Evolutionary conservation across 495 filamentous ascomycete species (phyloP), one percentile per base, ranked within the genome.

Genomic region (Neurospora discreta): DNA sequence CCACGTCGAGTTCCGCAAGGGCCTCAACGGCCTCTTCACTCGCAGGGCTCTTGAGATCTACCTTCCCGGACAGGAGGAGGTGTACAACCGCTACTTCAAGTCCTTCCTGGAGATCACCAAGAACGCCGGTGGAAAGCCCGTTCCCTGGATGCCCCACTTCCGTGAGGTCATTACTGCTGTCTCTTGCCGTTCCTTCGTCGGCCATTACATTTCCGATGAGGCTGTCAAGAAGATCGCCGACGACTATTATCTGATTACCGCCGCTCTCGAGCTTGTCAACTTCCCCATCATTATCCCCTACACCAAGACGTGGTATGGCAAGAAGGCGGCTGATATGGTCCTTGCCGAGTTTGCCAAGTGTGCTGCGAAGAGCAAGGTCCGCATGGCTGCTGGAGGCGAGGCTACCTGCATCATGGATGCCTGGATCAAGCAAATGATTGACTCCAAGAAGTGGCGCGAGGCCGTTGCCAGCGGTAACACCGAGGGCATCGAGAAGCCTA

Each of bases 231-330:
- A 95, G 85, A 95, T 99, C 74, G 91, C 94, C 72, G 92, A 98
- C 79, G 94, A 99, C 81, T 99, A 95, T 82, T 99, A 96, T 81
- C 87, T 92, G 75, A 96, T 98, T 78, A 99, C 95, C 18, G 96
- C 92, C 65, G 95, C 95, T 9, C 88, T 99, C 72, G 95, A 99
- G 79, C 87, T 99, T 44, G 95, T 99, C 82, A 98, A 98, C 84
- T 98, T 99, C 87, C 95, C 95, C 42, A 91, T 99, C 83, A 98
- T 98, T 81, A 82, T 99, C 69, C 95, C 95, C 65, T 99, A 88
- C 86, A 97, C 95, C 75, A 94, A 92, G 86, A 92, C 93, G 10
- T 99, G 94, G 93, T 97, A 97, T 79, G 95, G 95, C 73, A 97
- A 98, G 87, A 95, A 93, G 82, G 93, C 95, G 20, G 90, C 95